Evolutionary conservation across 2,329 filamentous ascomycete genomes (phyloP), one percentile per base, ranked within the genome.

Genomic region (Davidsoniella eucalypti): DNA sequence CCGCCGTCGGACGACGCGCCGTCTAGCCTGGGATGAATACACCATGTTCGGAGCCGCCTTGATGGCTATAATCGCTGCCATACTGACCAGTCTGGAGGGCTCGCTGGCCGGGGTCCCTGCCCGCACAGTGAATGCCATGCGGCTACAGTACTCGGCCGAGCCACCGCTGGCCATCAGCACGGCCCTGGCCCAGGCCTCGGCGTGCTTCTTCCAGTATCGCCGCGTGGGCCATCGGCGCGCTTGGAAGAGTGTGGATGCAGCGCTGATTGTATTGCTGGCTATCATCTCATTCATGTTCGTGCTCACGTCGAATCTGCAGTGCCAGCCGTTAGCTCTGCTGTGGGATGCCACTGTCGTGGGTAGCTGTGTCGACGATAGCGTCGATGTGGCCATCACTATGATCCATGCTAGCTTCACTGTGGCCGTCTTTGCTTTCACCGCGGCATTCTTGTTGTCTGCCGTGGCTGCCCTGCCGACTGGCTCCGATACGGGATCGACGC

Each of bases 111-210:
- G 29, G 4, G 4, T 33, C 12, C 29, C 29, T 3, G 29, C 29
- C 29, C 8, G 8, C 7, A 12, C 29, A 4, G 10, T 49, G 14
- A 16, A 9, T 14, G 23, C 47, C 9, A 38, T 49, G 10, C 47
- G 42, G n/a, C 21, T 25, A 12, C 47, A 49, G 25, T 43, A 49
- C 14, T 42, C 39, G 3, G 38, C 47, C 14, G 36, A 38, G 14
- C 47, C 47, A 10, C 17, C 42, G 17, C 29, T 29, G 1, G 42
- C 47, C 2, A 10, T 49, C 2, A 59, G 58, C 44, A 58, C 60
- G 6, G 61, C 64, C 0, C 56, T 65, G 42, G 60, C 59, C 58
- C 63, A 65, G 54, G 61, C 64, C 21, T 63, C 65, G 29, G 62
- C 66, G 39, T 65, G 61, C 46, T 57, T 67, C 16, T 61, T 61